These are phyloP conservation scores for Citrus hindsii DNA, from an alignment of 345 rosid species.

Conservation along the genomic window DNA sequence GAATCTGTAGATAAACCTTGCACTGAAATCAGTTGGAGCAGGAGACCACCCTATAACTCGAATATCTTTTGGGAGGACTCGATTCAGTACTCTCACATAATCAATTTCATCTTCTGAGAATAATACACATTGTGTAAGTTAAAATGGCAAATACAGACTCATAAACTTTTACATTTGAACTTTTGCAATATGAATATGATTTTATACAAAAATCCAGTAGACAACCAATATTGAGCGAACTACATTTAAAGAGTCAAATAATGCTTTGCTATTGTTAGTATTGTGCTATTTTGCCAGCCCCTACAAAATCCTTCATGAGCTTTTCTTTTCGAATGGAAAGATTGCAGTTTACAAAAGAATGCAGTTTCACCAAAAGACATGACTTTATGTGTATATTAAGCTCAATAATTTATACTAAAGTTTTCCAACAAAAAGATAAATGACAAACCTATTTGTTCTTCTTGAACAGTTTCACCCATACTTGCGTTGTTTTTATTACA, in stretches of 20 bases:
- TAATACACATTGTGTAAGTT: conserved; percentile 15
- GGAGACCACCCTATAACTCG: conserved; percentile 94
- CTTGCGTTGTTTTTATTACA: conserved; percentile 20
- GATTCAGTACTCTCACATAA: conserved; percentile 81
- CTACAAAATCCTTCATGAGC: background rate
- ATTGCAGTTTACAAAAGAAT: background rate
- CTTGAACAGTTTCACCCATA: conserved; percentile 16
- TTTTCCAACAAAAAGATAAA: conserved; percentile 9
- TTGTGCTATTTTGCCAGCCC: background rate
- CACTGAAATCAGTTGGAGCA: conserved; percentile 73
- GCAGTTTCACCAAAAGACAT: background rate
- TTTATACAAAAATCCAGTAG: background rate
- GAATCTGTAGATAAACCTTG: conserved; percentile 57
- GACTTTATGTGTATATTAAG: background rate
- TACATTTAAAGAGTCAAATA: background rate
- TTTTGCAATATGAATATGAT: background rate
- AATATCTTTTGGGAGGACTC: conserved; percentile 86
- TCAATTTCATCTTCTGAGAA: conserved; percentile 69
- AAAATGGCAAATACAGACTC: background rate
- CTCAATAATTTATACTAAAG: background rate
- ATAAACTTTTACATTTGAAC: conserved; percentile 7
- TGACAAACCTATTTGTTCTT: conserved; percentile 40
- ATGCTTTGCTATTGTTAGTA: background rate
- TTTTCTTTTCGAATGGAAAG: background rate
- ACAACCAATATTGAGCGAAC: background rate